Evolutionary conservation across 306 rosid species (phyloP), one percentile per base, ranked within the genome.

Genomic region (Rosa persica): DNA sequence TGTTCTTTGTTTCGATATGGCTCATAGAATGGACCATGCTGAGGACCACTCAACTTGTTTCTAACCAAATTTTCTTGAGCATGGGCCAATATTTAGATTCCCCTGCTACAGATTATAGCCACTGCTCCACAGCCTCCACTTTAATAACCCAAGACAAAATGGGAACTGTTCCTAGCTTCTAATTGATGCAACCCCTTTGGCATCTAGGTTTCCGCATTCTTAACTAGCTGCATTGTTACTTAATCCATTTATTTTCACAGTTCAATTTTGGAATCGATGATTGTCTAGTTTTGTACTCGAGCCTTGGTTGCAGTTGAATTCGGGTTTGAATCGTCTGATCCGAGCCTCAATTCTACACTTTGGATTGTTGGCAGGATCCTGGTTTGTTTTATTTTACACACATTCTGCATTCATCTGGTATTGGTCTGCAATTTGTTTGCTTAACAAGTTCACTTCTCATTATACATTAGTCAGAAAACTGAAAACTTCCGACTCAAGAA

Each of bases 21-120:
- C 66, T 73, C 75, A 68, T 79, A 40, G 67, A 58, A 1, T 40
- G 57, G 67, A n/a, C 61, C 78, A 46, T 20, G 34, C 73, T 23
- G 4, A 42, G 62, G 83, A 74, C 79, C 83, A 74, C 75, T 12
- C 66, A 4, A 38, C 55, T 66, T 52, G 67, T 23, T 67, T 66
- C 42, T 19, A 73, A 42, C 38, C 13, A 75, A 8, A 20, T 30
- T 43, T 52, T 52, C 49, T 80, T 9, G 7, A 52, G 66, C 75
- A 43, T 52, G 73, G 70, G 30, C 61, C 67, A 40, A 25, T 3
- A 0, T 6, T 62, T 49, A 1, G 78, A 74, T 60, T 64, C 47
- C 36, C 19, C 52, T 66, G 51, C 73, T 12, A 12, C 15, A 5
- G 62, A n/a, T 20, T 44, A 34, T 20, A 5, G 34, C 12, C 40